Evolutionary conservation across 441 rosid genomes (phyloP).

Genomic region (Flueggea neowawraea): DNA sequence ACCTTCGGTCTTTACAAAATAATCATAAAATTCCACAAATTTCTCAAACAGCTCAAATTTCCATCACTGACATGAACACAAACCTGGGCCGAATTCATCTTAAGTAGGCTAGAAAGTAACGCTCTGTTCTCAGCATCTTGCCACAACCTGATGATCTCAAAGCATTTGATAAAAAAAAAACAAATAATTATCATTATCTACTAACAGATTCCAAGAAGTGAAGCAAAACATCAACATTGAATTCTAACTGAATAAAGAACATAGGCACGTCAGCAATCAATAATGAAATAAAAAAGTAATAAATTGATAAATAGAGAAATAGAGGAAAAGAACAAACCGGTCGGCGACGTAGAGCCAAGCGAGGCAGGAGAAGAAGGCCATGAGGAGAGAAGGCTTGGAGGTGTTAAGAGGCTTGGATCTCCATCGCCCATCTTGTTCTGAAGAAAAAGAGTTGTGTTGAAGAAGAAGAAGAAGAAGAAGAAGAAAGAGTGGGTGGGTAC

Average conservation of each 20-base stretch:
- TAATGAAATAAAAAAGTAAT: too few species aligned
- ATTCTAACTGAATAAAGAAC: not conserved
- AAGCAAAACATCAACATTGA: too few species aligned
- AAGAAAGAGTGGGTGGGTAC: too few species aligned
- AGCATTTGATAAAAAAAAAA: too few species aligned
- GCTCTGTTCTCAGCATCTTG: slow-evolving; percentile 92
- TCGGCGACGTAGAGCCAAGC: slow-evolving; percentile 99
- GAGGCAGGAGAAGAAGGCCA: slow-evolving; percentile 93
- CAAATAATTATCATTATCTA: too few species aligned
- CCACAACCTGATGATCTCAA: slow-evolving; percentile 59
- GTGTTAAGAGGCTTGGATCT: slow-evolving; percentile 65
- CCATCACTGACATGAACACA: too few species aligned
- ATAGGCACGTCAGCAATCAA: too few species aligned
- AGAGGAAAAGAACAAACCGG: slow-evolving; percentile 34
- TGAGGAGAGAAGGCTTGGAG: slow-evolving; percentile 70
- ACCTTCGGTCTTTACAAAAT: slow-evolving; percentile 81
- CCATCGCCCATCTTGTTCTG: slow-evolving; percentile 69
- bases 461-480: too few species aligned
- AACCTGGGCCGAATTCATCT: slow-evolving; percentile 68
- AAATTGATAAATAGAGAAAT: too few species aligned
- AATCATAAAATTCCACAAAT: not conserved
- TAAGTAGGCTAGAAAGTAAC: slow-evolving; percentile 62
- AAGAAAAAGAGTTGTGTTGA: too few species aligned
- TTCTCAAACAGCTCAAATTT: too few species aligned
- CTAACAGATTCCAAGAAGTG: too few species aligned